Evolutionary conservation across 768 basidiomycete species (phyloP).

Genomic region (Leccinum obscurum): DNA sequence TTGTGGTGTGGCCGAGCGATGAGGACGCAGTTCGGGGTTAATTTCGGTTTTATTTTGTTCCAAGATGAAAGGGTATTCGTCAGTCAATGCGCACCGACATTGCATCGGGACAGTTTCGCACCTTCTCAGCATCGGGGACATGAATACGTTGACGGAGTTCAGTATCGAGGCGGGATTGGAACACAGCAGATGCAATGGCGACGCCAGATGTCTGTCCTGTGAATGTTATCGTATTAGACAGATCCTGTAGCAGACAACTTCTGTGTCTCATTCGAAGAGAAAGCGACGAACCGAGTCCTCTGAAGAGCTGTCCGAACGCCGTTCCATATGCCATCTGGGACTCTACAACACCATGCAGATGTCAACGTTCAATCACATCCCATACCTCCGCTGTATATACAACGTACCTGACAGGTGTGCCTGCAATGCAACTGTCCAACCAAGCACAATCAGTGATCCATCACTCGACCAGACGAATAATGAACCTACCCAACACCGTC

Average conservation of each 20-base stretch:
- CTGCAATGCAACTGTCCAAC: conserved; percentile 6
- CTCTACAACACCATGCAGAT: conserved; percentile 5
- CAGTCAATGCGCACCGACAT: not conserved
- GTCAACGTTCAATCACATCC: not conserved
- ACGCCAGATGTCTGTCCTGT: conserved; percentile 26
- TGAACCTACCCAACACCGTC: conserved; percentile 16
- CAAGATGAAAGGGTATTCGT: not conserved
- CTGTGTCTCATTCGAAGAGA: not conserved
- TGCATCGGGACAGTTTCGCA: not conserved
- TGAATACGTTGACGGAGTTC: conserved; percentile 21
- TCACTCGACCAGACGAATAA: not conserved
- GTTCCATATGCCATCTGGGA: conserved; percentile 25
- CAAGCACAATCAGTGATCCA: not conserved
- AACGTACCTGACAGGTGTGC: conserved; percentile 7
- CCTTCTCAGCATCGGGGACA: conserved; percentile 10
- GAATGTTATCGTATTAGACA: not conserved
- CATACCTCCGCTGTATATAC: not conserved
- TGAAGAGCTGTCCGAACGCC: conserved; percentile 25
- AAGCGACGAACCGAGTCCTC: conserved; percentile 19
- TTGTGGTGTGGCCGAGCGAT: not conserved
- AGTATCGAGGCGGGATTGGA: conserved; percentile 17
- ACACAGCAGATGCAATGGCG: conserved; percentile 23
- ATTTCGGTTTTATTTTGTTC: not conserved
- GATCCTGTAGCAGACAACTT: not conserved
- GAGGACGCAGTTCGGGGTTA: no score